Base-by-base conservation (phyloP, 345 rosid genomes). In the Gossypium thurberi region DNA sequence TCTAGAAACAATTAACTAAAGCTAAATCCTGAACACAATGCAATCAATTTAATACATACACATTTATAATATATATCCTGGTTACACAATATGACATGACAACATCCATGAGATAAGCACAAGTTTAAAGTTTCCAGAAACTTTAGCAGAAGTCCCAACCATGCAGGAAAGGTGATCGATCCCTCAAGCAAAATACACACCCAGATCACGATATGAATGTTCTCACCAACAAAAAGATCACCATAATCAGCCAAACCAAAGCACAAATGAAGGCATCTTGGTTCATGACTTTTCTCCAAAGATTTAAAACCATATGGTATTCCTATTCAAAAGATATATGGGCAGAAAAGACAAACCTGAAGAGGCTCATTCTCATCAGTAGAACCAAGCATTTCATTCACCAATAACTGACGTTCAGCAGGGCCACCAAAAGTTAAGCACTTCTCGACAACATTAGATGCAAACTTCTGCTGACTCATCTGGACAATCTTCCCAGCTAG, bases 401-500 rank as follows among this genome's bases (percentile, higher is more conserved):
- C 87, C 76, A 87, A 76, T 53, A 84, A 47, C 75, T 80, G 84
- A 10, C 91, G 86, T 74, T 87, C 88, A 17, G 60, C 68, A 48
- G 85, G 80, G 73, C 82, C 85, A 52, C 91, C 89, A 69, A 85
- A 87, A 17, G 87, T 77, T 68, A 85, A 77, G 71, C 91, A 87
- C 82, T 87, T 87, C 83, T 87, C 89, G 11, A 85, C 87, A 46
- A 85, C 91, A 66, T 87, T 87, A 10, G 89, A 87, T 6, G 91
- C 89, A 58, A 87, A 87, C 78, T 87, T 87, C 78, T 85, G 91
- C 84, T 84, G 91, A 78, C 89, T 88, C 89, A 88, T 84, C 78
- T 85, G 84, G 65, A 88, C 91, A 26, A 88, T 85, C 72, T 88
- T 82, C 23, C 91, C 91, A 10, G 91, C 85, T 76, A 88, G 77